These are phyloP conservation scores for Chaetomium cochliodes DNA, from an alignment of 495 filamentous ascomycete genomes.

Conservation along the genomic window DNA sequence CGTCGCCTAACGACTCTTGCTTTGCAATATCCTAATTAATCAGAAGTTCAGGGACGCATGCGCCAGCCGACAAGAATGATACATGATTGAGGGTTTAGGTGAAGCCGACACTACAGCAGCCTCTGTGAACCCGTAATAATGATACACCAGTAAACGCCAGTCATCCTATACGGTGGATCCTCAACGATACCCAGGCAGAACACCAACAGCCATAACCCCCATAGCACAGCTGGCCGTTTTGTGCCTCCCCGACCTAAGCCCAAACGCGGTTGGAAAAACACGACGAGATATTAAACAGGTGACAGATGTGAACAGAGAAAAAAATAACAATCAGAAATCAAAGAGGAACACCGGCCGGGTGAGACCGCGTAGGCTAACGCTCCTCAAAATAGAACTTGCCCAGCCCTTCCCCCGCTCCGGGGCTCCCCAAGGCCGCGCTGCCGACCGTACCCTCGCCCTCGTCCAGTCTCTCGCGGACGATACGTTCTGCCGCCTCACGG, in stretches of 20 bases:
- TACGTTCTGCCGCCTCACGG: slow-evolving; percentile 53
- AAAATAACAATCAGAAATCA: not conserved
- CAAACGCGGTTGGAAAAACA: not conserved
- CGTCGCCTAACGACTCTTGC: too few relatives aligned
- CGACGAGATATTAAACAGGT: not conserved
- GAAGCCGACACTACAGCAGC: not conserved
- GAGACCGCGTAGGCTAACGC: slow-evolving; percentile 17
- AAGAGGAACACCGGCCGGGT: not conserved
- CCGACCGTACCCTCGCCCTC: slow-evolving; percentile 40
- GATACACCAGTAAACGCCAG: not conserved
- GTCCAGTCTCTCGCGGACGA: slow-evolving; percentile 52
- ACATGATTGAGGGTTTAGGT: not conserved
- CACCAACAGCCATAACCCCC: not conserved
- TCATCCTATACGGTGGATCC: not conserved
- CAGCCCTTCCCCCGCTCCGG: slow-evolving; percentile 42
- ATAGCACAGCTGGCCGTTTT: not conserved
- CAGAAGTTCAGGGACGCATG: not conserved
- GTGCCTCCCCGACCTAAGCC: not conserved
- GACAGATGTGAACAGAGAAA: not conserved
- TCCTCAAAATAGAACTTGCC: slow-evolving; percentile 58
- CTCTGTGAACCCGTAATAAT: not conserved
- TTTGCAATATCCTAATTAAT: not conserved
- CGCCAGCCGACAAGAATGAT: not conserved
- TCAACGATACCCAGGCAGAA: not conserved
- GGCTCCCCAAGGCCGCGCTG: slow-evolving; percentile 40